Percentiles rank a stretch among this genome's conserved stretches.
These are phyloP conservation scores for Xylariaceae sp. DNA, from an alignment of 2,329 filamentous ascomycete species.

Conservation along the genomic window DNA sequence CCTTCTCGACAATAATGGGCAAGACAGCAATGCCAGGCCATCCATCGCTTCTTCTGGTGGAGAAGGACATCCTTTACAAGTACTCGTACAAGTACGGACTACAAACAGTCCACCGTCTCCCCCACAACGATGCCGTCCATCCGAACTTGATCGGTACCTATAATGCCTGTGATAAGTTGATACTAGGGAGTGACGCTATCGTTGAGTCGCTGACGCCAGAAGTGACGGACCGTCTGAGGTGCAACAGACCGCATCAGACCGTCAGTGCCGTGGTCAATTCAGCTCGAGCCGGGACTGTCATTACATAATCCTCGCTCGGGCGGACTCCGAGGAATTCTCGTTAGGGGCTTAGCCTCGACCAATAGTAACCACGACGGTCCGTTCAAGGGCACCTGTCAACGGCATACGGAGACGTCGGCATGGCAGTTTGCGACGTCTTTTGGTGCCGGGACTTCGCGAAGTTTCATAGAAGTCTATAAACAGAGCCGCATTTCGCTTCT, in stretches of 20 bases:
- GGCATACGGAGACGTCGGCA: constrained; percentile 9
- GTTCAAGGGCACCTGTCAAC: constrained; percentile 15
- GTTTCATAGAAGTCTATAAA: constrained; percentile 28
- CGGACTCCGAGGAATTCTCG: constrained; percentile 30
- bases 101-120: neutral
- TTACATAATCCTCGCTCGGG: neutral
- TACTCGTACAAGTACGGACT: neutral
- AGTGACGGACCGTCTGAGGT: neutral
- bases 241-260: neutral
- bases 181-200: neutral
- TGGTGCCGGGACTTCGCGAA: constrained; percentile 28
- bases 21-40: neutral
- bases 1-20: neutral
- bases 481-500: constrained; percentile 30
- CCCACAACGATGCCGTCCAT: neutral
- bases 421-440: constrained; percentile 20
- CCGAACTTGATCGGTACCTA: neutral
- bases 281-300: neutral
- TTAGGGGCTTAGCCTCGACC: constrained; percentile 25
- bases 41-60: neutral
- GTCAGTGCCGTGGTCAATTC: neutral
- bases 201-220: neutral
- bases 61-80: neutral
- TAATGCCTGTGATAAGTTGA: neutral
- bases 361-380: constrained; percentile 21